Conservation (phyloP, 129 eudicot species). For the Escallonia herrerae region DNA sequence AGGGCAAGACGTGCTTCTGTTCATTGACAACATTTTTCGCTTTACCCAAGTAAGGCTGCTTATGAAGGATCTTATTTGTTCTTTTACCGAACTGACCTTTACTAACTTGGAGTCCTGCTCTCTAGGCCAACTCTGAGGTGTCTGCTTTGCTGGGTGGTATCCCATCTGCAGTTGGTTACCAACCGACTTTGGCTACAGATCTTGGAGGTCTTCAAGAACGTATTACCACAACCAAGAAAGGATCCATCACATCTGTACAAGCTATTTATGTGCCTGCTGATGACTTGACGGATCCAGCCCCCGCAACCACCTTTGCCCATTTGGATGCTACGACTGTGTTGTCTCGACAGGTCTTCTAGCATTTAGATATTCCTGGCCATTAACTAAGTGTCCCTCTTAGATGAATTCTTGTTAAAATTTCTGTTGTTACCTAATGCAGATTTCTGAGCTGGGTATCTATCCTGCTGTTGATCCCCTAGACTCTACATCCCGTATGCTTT, state of each 20-base stretch:
- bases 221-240: slow-evolving; percentile 93
- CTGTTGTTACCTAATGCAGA: slow-evolving; percentile 25
- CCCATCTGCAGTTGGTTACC: slow-evolving; percentile 99
- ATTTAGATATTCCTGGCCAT: background rate
- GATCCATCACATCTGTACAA: slow-evolving; percentile 95
- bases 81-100: background rate
- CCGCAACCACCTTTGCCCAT: slow-evolving; percentile 98
- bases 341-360: slow-evolving; percentile 64
- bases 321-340: slow-evolving; percentile 99
- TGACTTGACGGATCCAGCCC: slow-evolving; percentile 99
- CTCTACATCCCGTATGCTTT: slow-evolving; percentile 94
- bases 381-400: background rate
- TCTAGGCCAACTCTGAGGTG: slow-evolving; percentile 97
- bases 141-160: slow-evolving; percentile 98
- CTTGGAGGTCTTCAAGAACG: slow-evolving; percentile 99
- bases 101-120: slow-evolving; percentile 5
- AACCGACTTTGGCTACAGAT: slow-evolving; percentile 96
- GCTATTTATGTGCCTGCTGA: slow-evolving; percentile 99
- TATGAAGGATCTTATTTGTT: background rate
- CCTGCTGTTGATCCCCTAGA: slow-evolving; percentile 98
- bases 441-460: slow-evolving; percentile 95
- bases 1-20: slow-evolving; percentile 96
- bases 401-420: background rate
- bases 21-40: slow-evolving; percentile 93
- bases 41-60: slow-evolving; percentile 66